These are phyloP conservation scores for Phyllosticta citriasiana DNA, from an alignment of 2,329 filamentous ascomycete genomes.

Conservation along the genomic window DNA sequence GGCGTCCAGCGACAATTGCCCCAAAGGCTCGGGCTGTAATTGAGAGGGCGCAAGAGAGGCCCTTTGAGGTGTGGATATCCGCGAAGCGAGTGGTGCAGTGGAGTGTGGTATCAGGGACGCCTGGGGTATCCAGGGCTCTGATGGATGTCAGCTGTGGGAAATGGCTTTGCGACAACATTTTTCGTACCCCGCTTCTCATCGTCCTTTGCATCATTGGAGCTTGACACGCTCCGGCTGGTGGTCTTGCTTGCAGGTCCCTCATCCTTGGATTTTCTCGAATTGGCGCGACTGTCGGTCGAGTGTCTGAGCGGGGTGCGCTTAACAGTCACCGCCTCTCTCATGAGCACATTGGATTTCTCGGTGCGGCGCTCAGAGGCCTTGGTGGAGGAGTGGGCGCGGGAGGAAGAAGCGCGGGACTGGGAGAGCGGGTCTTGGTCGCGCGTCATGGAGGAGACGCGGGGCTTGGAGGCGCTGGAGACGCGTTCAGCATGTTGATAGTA, in stretches of 20 bases:
- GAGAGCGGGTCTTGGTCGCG: constrained; percentile 9
- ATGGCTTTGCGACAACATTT: no score
- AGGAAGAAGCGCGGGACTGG: constrained; percentile 1
- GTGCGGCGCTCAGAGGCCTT: constrained; percentile 6
- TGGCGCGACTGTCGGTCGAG: constrained; percentile 22
- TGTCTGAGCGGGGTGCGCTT: constrained; percentile 27
- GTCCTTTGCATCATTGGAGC: constrained; percentile 3
- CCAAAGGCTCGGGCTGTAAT: constrained; percentile 58
- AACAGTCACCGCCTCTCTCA: constrained; percentile 2
- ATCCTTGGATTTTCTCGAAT: constrained; percentile 21
- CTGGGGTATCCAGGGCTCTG: constrained; percentile 64
- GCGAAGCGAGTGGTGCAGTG: constrained; percentile 61
- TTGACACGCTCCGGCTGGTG: not conserved
- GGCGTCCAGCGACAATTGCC: constrained; percentile 62
- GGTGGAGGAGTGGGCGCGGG: constrained; percentile 3
- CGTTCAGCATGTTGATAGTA: constrained; percentile 22
- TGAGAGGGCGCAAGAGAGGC: constrained; percentile 58
- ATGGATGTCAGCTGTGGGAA: not conserved
- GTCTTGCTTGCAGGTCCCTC: constrained; percentile 10
- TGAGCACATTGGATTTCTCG: constrained; percentile 8
- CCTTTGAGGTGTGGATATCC: constrained; percentile 51
- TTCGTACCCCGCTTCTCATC: constrained; percentile 6
- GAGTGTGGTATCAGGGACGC: constrained; percentile 63
- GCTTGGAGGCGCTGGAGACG: constrained; percentile 22
- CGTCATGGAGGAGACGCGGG: constrained; percentile 24